A percentile compares a stretch with the other conserved stretches of the same genome.
phyloP scores from a whole-genome alignment of 2,329 filamentous ascomycete genomes.

The Phyllosticta citriasiana region DNA sequence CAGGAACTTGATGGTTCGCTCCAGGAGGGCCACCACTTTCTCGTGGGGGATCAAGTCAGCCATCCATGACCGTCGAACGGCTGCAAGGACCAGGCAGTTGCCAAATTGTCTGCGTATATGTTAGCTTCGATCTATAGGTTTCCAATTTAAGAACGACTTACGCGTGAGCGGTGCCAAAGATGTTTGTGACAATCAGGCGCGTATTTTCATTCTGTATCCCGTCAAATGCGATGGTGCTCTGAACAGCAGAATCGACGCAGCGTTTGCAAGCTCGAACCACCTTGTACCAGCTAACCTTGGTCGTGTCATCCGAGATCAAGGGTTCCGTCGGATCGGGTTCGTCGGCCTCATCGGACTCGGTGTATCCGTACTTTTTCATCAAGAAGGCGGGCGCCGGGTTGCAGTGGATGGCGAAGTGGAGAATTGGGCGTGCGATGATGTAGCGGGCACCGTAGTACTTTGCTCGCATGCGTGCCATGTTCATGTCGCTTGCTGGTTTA shows the following conservation, averaged over 20 bases:
- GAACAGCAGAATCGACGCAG: slow-evolving; percentile 53
- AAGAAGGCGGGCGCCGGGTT: slow-evolving; percentile 27
- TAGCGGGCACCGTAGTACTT: slow-evolving; percentile 93
- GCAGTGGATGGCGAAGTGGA: slow-evolving; percentile 49
- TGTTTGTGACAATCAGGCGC: slow-evolving; percentile 82
- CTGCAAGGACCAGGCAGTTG: slow-evolving; percentile 82
- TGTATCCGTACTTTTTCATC: slow-evolving; percentile 11
- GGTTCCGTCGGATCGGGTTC: not conserved
- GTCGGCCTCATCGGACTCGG: slow-evolving; percentile 1
- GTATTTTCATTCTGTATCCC: slow-evolving; percentile 44
- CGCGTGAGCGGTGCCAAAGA: slow-evolving; percentile 93
- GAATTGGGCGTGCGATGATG: slow-evolving; percentile 76
- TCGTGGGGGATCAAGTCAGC: slow-evolving; percentile 43
- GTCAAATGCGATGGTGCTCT: slow-evolving; percentile 78
- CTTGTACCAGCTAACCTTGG: slow-evolving; percentile 6
- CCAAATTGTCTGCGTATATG: slow-evolving; percentile 70
- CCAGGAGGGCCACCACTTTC: slow-evolving; percentile 50
- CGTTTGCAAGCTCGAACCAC: slow-evolving; percentile 17
- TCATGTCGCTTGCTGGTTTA: slow-evolving; percentile 62
- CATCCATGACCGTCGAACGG: slow-evolving; percentile 61
- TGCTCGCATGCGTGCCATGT: slow-evolving; percentile 72
- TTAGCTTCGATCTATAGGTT: slow-evolving; percentile 9
- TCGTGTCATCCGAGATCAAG: not conserved
- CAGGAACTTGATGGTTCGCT: slow-evolving; percentile 69
- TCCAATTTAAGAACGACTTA: slow-evolving; percentile 44